Percentiles rank a stretch among this genome's conserved stretches.
These are phyloP conservation scores for Pulveroboletus sp. DNA, from an alignment of 1,284 basidiomycete species.

Conservation along the genomic window DNA sequence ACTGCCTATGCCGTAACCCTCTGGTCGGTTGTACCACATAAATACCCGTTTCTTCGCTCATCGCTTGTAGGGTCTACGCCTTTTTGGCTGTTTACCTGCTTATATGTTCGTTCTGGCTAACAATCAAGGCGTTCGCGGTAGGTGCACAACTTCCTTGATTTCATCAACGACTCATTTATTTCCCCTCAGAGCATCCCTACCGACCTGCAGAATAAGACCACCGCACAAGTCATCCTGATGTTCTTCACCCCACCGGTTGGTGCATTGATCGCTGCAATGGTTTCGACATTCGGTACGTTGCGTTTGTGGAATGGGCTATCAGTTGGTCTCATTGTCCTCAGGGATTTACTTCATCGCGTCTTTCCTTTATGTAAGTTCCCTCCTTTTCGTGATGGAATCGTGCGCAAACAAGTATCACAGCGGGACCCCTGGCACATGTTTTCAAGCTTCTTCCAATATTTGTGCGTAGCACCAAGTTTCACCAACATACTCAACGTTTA, in stretches of 20 bases:
- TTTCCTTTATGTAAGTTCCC: constrained; percentile 78
- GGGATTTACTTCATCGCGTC: constrained; percentile 84
- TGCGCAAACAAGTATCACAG: constrained; percentile 41
- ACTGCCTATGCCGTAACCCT: constrained; percentile 81
- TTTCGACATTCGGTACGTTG: constrained; percentile 78
- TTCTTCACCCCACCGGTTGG: constrained; percentile 81
- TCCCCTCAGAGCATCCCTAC: constrained; percentile 55
- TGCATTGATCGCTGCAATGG: constrained; percentile 82
- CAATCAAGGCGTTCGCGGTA: constrained; percentile 75
- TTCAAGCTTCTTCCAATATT: constrained; percentile 93
- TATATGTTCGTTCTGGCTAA: constrained; percentile 84
- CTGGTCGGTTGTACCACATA: constrained; percentile 47
- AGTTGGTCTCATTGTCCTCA: constrained; percentile 25
- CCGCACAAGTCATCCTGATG: constrained; percentile 46
- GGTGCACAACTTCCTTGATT: constrained; percentile 19
- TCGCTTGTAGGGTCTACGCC: constrained; percentile 67
- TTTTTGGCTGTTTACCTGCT: constrained; percentile 79
- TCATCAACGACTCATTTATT: background rate
- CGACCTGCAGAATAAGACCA: constrained; percentile 51
- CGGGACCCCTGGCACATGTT: constrained; percentile 98
- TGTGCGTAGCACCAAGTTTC: constrained; percentile 88
- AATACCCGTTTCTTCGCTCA: constrained; percentile 16
- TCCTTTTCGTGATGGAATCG: background rate
- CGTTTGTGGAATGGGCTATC: background rate
- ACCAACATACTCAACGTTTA: constrained; percentile 96